Percentiles rank a stretch among this genome's conserved stretches.
Conservation (phyloP, 2,329 filamentous ascomycete species). For the Albifimbria verrucaria region DNA sequence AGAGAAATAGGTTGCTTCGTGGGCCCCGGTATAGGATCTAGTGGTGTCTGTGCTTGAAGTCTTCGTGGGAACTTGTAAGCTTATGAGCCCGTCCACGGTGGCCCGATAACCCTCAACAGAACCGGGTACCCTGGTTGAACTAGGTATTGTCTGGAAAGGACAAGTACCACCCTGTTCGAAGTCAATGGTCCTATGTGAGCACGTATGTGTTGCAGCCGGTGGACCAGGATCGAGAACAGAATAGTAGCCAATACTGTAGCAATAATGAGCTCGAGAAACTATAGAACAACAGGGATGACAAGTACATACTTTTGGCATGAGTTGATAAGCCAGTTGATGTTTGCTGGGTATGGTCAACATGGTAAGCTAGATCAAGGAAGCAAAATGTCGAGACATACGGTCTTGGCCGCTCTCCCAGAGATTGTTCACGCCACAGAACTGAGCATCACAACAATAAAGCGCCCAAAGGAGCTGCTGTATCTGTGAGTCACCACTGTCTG, state of each 20-base stretch:
- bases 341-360: constrained; percentile 34
- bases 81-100: neutral
- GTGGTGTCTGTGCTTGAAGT: neutral
- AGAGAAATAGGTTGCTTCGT: neutral
- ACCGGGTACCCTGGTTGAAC: neutral
- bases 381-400: constrained; percentile 29
- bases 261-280: constrained; percentile 6
- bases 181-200: constrained; percentile 5
- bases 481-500: constrained; percentile 19
- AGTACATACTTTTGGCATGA: constrained; percentile 46
- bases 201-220: constrained; percentile 18
- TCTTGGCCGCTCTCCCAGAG: constrained; percentile 33
- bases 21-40: no score
- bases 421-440: constrained; percentile 45
- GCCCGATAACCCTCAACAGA: neutral
- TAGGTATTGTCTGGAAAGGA: neutral
- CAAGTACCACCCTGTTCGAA: neutral
- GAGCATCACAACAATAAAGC: constrained; percentile 51
- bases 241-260: constrained; percentile 19
- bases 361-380: neutral
- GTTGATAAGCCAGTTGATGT: constrained; percentile 49
- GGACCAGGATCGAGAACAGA: constrained; percentile 22
- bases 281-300: neutral
- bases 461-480: constrained; percentile 33
- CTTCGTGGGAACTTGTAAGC: neutral